Conservation (phyloP, 805 yeast species). For the Kuraishia molischiana region DNA sequence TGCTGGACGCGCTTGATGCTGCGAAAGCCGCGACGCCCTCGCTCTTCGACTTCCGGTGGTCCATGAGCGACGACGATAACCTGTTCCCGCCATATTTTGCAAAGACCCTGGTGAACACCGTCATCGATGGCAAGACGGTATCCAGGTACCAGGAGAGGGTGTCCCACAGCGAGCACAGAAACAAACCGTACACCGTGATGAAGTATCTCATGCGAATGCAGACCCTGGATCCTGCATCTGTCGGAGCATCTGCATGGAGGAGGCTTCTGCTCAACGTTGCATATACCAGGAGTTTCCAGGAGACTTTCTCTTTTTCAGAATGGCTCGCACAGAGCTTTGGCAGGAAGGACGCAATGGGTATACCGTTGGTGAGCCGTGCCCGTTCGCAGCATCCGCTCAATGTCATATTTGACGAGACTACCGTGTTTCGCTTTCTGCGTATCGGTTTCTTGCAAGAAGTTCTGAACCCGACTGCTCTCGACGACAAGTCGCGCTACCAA, state of each 20-base stretch:
- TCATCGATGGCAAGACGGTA: neutral
- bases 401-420: conserved; percentile 1
- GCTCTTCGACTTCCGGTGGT: neutral
- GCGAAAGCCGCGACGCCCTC: neutral
- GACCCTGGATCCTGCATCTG: neutral
- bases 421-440: neutral
- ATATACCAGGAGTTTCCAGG: conserved; percentile 1
- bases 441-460: conserved; percentile 1
- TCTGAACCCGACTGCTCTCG: conserved; percentile 1
- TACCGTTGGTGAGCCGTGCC: neutral
- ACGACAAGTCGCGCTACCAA: neutral
- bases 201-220: neutral
- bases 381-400: conserved; percentile 1
- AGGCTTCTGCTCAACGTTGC: conserved; percentile 1
- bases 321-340: neutral
- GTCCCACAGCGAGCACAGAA: neutral
- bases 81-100: neutral
- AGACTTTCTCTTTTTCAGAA: conserved; percentile 1
- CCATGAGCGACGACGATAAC: neutral
- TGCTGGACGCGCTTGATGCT: neutral
- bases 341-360: neutral
- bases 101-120: neutral
- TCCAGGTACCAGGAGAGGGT: neutral
- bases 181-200: neutral
- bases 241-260: conserved; percentile 1